These are phyloP conservation scores for Globisporangium abappressorium DNA, from an alignment of 352 stramenopile genomes.

Conservation along the genomic window DNA sequence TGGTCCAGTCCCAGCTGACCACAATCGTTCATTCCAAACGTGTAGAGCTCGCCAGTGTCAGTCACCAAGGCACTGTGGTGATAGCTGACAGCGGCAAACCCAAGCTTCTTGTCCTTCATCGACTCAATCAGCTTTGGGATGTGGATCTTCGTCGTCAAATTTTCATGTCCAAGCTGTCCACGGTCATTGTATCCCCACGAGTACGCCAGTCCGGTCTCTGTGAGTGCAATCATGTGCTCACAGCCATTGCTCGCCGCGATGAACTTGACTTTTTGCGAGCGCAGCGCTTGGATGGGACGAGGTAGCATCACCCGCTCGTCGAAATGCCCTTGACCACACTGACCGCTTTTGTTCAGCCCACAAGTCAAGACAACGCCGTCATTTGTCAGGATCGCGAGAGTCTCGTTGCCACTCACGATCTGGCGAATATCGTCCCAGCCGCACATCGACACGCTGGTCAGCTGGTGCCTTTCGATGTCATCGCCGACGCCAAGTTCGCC, in stretches of 20 bases:
- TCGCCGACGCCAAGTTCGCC: slow-evolving; percentile 84
- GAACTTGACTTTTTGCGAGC: slow-evolving; percentile 74
- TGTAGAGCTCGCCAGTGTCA: slow-evolving; percentile 74
- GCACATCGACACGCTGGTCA: slow-evolving; percentile 74
- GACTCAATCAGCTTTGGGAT: slow-evolving; percentile 82
- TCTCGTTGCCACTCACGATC: slow-evolving; percentile 83
- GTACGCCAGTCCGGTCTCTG: slow-evolving; percentile 73
- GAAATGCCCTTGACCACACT: slow-evolving; percentile 86
- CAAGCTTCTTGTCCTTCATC: slow-evolving; percentile 80
- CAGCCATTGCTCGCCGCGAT: slow-evolving; percentile 87
- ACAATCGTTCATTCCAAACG: slow-evolving; percentile 90
- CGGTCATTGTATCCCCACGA: slow-evolving; percentile 89
- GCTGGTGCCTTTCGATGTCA: slow-evolving; percentile 76
- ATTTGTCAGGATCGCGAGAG: slow-evolving; percentile 78
- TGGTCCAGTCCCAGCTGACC: slow-evolving; percentile 82
- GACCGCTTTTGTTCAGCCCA: slow-evolving; percentile 85
- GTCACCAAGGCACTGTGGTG: slow-evolving; percentile 82
- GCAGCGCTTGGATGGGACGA: slow-evolving; percentile 69
- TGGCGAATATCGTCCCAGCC: slow-evolving; percentile 84
- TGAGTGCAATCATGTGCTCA: slow-evolving; percentile 86
- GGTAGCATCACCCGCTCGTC: slow-evolving; percentile 86
- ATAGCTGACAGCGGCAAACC: slow-evolving; percentile 81
- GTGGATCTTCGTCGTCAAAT: slow-evolving; percentile 81
- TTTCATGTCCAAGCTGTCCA: slow-evolving; percentile 83
- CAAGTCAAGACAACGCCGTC: slow-evolving; percentile 78